phyloP scores from a whole-genome alignment of 257 asterid species.

The Cynanchum wilfordii region DNA sequence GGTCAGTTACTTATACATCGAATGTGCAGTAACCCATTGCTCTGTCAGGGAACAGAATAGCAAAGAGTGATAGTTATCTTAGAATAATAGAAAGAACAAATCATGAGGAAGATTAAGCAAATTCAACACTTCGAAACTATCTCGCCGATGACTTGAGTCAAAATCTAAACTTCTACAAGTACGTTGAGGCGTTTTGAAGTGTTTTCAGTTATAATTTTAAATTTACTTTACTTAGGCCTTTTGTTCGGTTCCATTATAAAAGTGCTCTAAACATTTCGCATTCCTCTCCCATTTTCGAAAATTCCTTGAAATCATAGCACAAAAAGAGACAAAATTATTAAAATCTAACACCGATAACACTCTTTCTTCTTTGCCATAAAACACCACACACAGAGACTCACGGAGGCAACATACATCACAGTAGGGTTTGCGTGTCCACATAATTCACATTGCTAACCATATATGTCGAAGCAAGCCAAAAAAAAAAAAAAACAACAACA shows the following conservation, averaged over 20 bases:
- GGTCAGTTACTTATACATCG: neutral
- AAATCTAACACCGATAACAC: neutral
- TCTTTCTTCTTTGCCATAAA: neutral
- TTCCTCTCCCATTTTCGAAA: neutral
- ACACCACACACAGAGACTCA: no score
- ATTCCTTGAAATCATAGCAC: neutral
- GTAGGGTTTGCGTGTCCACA: neutral
- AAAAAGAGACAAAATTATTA: neutral
- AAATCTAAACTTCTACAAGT: neutral
- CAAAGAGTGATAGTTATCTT: neutral
- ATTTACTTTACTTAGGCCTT: neutral
- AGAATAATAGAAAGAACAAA: neutral
- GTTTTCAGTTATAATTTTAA: neutral
- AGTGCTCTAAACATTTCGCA: neutral
- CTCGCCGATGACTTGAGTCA: neutral
- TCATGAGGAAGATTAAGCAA: neutral
- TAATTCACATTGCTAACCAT: neutral
- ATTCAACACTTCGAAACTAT: neutral
- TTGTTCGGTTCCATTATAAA: neutral
- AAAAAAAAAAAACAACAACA: no score
- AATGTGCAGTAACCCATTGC: neutral
- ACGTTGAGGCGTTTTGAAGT: neutral
- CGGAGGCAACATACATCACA: neutral
- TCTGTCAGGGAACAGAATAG: neutral
- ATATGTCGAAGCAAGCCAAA: neutral